A percentile compares a stretch with the other conserved stretches of the same genome.
phyloP scores from a whole-genome alignment of 2,329 filamentous ascomycete genomes.

The Aspergillus candidus region DNA sequence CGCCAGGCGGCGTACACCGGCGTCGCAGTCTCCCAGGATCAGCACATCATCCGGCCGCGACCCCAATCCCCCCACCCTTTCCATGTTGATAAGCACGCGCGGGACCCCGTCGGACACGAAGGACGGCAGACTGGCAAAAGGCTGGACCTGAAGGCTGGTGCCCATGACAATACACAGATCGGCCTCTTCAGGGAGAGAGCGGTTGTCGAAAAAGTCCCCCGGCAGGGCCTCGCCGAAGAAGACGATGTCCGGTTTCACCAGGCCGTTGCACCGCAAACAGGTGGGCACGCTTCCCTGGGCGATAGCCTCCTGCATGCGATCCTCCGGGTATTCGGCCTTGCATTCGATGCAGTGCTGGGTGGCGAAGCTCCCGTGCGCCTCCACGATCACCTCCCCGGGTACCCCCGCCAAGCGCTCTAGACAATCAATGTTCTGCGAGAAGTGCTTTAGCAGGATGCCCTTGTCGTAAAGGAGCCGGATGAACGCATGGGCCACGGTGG shows the following conservation, averaged over 20 bases:
- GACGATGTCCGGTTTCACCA: slow-evolving; percentile 91
- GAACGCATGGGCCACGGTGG: slow-evolving; percentile 86
- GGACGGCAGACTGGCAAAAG: slow-evolving; percentile 75
- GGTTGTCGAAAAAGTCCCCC: slow-evolving; percentile 56
- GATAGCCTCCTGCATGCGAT: slow-evolving; percentile 67
- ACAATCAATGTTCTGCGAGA: slow-evolving; percentile 98
- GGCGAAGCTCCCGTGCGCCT: slow-evolving; percentile 94
- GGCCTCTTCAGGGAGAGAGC: slow-evolving; percentile 52
- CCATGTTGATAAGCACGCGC: slow-evolving; percentile 79
- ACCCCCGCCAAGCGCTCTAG: slow-evolving; percentile 84
- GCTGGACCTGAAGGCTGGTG: slow-evolving; percentile 79
- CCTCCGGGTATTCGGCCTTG: slow-evolving; percentile 62
- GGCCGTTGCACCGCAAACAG: slow-evolving; percentile 65
- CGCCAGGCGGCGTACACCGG: slow-evolving; percentile 71
- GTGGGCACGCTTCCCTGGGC: slow-evolving; percentile 61
- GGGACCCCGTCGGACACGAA: slow-evolving; percentile 59
- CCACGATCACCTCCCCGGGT: slow-evolving; percentile 71
- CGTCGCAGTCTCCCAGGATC: slow-evolving; percentile 75
- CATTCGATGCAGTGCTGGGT: slow-evolving; percentile 89
- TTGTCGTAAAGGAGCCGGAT: slow-evolving; percentile 75
- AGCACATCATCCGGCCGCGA: slow-evolving; percentile 76
- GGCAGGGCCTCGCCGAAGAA: slow-evolving; percentile 82
- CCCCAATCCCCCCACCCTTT: slow-evolving; percentile 74
- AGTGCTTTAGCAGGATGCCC: slow-evolving; percentile 72
- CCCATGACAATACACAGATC: slow-evolving; percentile 83